These are phyloP conservation scores for Sicyos edulis DNA, from an alignment of 306 rosid species.

Conservation along the genomic window DNA sequence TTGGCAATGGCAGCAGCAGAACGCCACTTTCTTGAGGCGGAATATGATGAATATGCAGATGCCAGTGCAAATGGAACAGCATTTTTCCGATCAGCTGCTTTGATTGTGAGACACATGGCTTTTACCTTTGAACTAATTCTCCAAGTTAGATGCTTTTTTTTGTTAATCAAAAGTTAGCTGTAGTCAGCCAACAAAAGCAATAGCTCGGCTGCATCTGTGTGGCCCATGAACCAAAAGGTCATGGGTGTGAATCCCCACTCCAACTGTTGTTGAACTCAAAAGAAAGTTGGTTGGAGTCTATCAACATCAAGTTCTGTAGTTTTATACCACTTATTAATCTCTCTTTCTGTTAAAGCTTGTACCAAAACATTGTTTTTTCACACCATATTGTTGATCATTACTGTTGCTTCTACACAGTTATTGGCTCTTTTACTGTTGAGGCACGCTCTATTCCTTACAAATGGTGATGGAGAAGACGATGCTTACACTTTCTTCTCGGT, in stretches of 20 bases:
- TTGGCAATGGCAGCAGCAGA: slow-evolving; percentile 95
- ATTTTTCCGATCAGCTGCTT: slow-evolving; percentile 91
- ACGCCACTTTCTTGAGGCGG: slow-evolving; percentile 77
- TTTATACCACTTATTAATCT: not conserved
- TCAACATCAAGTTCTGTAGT: not conserved
- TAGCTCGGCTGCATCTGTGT: too few species aligned
- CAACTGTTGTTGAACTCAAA: too few species aligned
- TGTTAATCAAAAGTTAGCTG: not conserved
- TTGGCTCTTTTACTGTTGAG: slow-evolving; percentile 90
- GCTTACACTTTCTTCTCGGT: slow-evolving; percentile 75
- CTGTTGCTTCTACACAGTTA: too few species aligned
- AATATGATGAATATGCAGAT: slow-evolving; percentile 91
- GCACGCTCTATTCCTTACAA: slow-evolving; percentile 70
- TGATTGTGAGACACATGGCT: slow-evolving; percentile 58
- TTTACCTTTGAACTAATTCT: not conserved
- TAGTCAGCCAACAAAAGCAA: too few species aligned
- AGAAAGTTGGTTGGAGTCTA: too few species aligned
- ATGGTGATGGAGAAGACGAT: slow-evolving; percentile 56
- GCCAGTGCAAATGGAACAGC: slow-evolving; percentile 87
- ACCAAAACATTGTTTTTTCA: not conserved
- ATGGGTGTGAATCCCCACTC: too few species aligned
- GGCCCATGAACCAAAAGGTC: too few species aligned
- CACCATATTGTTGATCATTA: slow-evolving; percentile 16
- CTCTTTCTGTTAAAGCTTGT: too few species aligned
- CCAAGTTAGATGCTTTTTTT: not conserved